Percentiles rank a stretch among this genome's conserved stretches.
Conservation (phyloP, 1,284 basidiomycete genomes). For the Rhodotorula sp. region DNA sequence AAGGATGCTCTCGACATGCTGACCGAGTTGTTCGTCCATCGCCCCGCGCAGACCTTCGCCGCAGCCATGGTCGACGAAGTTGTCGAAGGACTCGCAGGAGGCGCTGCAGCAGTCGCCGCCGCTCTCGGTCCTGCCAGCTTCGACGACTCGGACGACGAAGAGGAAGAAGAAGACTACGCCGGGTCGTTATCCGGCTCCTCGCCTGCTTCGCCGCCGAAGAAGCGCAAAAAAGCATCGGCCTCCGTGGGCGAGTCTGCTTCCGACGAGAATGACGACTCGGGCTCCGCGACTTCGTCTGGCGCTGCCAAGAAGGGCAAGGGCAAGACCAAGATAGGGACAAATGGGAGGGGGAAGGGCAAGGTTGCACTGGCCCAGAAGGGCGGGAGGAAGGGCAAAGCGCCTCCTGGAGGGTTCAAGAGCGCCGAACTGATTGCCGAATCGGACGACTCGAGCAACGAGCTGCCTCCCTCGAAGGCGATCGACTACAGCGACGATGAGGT, state of each 20-base stretch:
- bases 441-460: constrained; percentile 14
- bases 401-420: constrained; percentile 10
- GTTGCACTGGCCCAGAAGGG: constrained; percentile 2
- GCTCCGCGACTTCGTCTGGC: background rate
- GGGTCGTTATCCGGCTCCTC: background rate
- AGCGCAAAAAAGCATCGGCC: background rate
- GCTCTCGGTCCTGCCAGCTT: background rate
- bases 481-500: background rate
- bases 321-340: background rate
- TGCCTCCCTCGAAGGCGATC: background rate
- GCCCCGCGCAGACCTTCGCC: too few relatives aligned
- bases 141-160: background rate
- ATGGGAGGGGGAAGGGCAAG: background rate
- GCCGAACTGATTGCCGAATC: constrained; percentile 7
- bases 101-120: background rate
- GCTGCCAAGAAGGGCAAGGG: background rate
- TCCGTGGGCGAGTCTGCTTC: background rate
- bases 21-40: background rate
- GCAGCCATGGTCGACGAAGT: too few relatives aligned
- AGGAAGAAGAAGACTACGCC: background rate
- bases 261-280: background rate
- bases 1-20: background rate
- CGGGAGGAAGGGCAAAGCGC: constrained; percentile 4
- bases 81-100: too few relatives aligned
- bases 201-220: background rate